Base-by-base conservation (phyloP, 371 early-diverging fungal genomes). In the Mortierella sp. region DNA sequence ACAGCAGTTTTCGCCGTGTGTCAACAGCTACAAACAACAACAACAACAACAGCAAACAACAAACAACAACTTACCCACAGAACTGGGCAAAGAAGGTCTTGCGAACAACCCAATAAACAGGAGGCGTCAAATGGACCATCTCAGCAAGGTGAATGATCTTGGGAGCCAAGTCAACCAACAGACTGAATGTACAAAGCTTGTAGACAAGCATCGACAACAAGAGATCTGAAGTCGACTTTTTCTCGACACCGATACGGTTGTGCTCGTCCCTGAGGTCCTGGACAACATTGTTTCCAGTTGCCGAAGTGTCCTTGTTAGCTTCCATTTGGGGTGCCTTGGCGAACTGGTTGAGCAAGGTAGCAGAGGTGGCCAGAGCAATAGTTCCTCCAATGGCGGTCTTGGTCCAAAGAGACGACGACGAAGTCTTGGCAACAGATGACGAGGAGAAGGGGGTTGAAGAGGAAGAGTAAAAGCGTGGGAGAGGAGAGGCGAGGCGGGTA, bases 71-170 rank as follows among this genome's bases (percentile, higher is more conserved):
- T 76, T 79, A 88, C 88, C 97, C 98, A 84, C 97, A 97, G 87
- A 98, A 98, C 80, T 96, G 96, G 43, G 90, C 90, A 88, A 97
- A 98, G 88, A 98, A 96, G 14, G 98, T 97, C 51, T 91, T 90
- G 82, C 93, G 94, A 75, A 97, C 90, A 16, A 95, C 83, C 83
- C 91, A 93, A 82, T 96, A 91, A 10, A 90, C 88, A 21, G 90
- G 89, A 1, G 86, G 74, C 59, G 91, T 82, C 48, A 96, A 72
- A 19, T 91, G 88, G 43, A 94, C 69, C 64, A 80, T 89, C 80
- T 95, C 92, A 55, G 95, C 89, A 40, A 90, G 44, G n/a, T 88
- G 64, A 53, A 97, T 91, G 8, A 97, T 54, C 43, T 86, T 73
- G 26, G 96, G 95, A 9, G 96, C 93, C 50, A 88, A 76, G 54